Base-by-base conservation (phyloP, 306 rosid species). In the Trifolium pratense region DNA sequence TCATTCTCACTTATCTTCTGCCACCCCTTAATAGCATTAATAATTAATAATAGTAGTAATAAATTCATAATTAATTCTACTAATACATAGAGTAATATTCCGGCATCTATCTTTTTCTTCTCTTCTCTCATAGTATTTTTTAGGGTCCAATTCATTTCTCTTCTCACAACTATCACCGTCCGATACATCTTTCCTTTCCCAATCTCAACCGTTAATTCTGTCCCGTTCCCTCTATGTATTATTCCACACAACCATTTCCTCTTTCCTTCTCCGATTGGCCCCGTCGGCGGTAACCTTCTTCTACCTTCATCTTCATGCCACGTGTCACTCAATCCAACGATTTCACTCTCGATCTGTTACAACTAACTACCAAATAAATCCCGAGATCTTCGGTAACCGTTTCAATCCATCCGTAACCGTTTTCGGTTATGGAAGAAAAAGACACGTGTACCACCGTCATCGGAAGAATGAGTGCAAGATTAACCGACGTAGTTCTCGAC, bases 401-500 rank as follows among this genome's bases (percentile, higher is more conserved):
- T 46, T 45, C 13, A 39, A 39, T 8, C 13, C 45, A 10, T n/a
- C 20, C 13, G 5, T 20, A 53, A 53, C 59, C 29, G 45, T 34
- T 32, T 62, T 25, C 29, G 1, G 61, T 23, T 62, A 62, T 62
- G 48, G 91, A 71, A 45, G 87, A 55, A 40, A 15, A 29, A 1
- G 32, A 29, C 32, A 29, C 32, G 32, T 29, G 32, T 29, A 29
- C 32, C 5, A 29, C 37, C n/a, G 68, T 31, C 15, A 46, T 16
- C 42, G n/a, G 32, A 3, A 64, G 16, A 42, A 64, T 40, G 7
- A 55, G 43, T 7, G 2, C 58, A 1, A 80, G 69, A 34, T 69
- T 87, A 76, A 31, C 93, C 7, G 99, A 94, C 55, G 86, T 75
- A 73, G 91, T 91, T 6, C 73, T 90, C 0, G 89, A 83, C 48